Evolutionary conservation across 257 asterid species (phyloP).

Genomic region (Coffea canephora): DNA sequence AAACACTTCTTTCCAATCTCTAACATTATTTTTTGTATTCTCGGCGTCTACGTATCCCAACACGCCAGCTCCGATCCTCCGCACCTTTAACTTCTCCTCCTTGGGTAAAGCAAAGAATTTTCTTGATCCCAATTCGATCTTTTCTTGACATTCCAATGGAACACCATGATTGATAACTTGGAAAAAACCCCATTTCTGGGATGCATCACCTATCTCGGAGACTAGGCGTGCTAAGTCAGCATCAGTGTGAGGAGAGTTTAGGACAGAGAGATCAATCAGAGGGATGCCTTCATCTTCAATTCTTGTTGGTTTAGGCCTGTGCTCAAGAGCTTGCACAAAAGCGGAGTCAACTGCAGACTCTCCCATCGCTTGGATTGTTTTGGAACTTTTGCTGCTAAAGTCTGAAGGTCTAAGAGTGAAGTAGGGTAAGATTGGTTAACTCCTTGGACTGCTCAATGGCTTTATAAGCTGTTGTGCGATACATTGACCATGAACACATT

Average conservation of each 20-base stretch:
- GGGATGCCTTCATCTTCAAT: constrained; percentile 62
- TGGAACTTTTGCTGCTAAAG: background rate
- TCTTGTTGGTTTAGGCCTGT: constrained; percentile 50
- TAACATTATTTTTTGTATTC: constrained; percentile 59
- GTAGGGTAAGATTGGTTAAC: background rate
- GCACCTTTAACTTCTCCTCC: constrained; percentile 56
- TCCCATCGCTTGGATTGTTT: constrained; percentile 41
- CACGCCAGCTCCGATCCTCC: constrained; percentile 40
- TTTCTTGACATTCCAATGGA: constrained; percentile 37
- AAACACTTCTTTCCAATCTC: constrained; percentile 81
- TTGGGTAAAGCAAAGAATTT: constrained; percentile 49
- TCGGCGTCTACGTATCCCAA: constrained; percentile 67
- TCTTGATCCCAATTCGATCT: constrained; percentile 47
- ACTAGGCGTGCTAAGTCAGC: constrained; percentile 30
- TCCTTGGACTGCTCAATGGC: background rate
- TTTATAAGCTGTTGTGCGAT: background rate
- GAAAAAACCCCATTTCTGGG: constrained; percentile 68
- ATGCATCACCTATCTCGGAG: constrained; percentile 51
- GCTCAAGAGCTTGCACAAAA: constrained; percentile 57
- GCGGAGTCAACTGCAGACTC: constrained; percentile 48
- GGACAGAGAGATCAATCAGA: constrained; percentile 51
- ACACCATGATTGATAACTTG: constrained; percentile 88
- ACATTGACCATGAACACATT: no score
- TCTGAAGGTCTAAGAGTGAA: background rate
- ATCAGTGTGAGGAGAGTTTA: constrained; percentile 19